Percentiles rank a stretch among this genome's conserved stretches.
Conservation (phyloP, 2,329 filamentous ascomycete species). For the Onygenales sp. region DNA sequence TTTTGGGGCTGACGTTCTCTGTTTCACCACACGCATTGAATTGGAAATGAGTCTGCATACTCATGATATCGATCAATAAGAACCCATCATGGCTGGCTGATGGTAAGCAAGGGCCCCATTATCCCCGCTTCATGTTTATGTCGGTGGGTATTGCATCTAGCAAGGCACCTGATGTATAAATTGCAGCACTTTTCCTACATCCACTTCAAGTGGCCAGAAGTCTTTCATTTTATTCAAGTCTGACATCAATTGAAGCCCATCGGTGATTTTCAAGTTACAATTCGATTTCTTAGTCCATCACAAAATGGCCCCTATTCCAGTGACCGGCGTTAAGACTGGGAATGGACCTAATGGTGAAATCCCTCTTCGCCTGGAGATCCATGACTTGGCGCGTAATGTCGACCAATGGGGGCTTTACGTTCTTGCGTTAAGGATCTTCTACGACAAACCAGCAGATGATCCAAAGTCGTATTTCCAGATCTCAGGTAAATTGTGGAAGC, state of each 20-base stretch:
- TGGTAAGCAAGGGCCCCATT: too few relatives aligned
- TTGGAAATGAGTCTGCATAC: too few relatives aligned
- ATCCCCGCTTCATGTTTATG: too few relatives aligned
- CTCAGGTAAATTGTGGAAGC: not conserved
- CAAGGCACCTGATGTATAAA: too few relatives aligned
- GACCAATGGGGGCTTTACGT: conserved; percentile 2
- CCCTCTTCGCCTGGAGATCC: not conserved
- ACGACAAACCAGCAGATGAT: not conserved
- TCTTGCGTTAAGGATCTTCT: conserved; percentile 1
- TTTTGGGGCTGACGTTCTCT: too few relatives aligned
- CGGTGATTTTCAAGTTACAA: not conserved
- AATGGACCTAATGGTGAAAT: conserved; percentile 1
- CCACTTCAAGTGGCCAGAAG: not conserved
- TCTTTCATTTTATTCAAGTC: not conserved
- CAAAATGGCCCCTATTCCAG: conserved; percentile 2
- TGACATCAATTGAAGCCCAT: not conserved
- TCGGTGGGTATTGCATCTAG: too few relatives aligned
- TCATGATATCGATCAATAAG: too few relatives aligned
- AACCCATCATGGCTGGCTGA: too few relatives aligned
- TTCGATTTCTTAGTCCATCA: not conserved
- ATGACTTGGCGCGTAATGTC: not conserved
- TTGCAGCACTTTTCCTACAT: too few relatives aligned
- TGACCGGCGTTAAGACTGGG: not conserved
- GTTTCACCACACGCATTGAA: too few relatives aligned
- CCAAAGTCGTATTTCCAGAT: conserved; percentile 2